Evolutionary conservation across 2,329 filamentous ascomycete genomes (phyloP).

Genomic region (Stenocarpella maydis): DNA sequence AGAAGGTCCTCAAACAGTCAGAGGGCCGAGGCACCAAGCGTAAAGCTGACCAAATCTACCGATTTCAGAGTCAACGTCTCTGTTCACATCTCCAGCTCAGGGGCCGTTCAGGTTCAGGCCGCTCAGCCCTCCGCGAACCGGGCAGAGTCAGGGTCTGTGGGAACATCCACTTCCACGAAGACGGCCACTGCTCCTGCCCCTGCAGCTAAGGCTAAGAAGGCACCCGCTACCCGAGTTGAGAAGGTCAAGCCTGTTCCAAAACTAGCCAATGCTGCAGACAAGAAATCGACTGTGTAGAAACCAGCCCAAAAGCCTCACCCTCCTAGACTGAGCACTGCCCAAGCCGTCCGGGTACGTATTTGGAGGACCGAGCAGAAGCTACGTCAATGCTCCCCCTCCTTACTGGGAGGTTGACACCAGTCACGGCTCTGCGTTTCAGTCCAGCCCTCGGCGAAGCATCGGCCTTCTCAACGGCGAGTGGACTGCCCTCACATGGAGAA

Average conservation of each 20-base stretch:
- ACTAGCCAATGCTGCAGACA: constrained; percentile 31
- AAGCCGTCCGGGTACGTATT: background rate
- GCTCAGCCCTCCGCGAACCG: constrained; percentile 39
- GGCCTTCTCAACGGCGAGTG: constrained; percentile 54
- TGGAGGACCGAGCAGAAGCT: background rate
- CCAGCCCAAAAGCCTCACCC: background rate
- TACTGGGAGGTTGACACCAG: constrained; percentile 37
- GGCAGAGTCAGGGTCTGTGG: constrained; percentile 25
- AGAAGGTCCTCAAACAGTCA: constrained; percentile 45
- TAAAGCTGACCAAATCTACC: constrained; percentile 38
- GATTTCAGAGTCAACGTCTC: constrained; percentile 43
- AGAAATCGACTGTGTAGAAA: constrained; percentile 29
- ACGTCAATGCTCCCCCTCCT: constrained; percentile 11
- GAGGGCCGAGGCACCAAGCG: constrained; percentile 43
- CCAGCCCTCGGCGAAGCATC: constrained; percentile 35
- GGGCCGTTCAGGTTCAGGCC: constrained; percentile 30
- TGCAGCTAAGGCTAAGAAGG: constrained; percentile 4
- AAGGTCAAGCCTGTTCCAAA: background rate
- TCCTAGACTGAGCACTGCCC: background rate
- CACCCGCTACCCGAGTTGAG: constrained; percentile 7
- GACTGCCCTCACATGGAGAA: constrained; percentile 39
- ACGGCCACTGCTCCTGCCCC: background rate
- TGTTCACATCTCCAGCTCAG: constrained; percentile 38
- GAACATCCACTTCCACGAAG: constrained; percentile 9
- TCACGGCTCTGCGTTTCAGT: constrained; percentile 36